Conservation (phyloP, 2,329 filamentous ascomycete genomes). For the Nannizziopsis arthrosporioides region DNA sequence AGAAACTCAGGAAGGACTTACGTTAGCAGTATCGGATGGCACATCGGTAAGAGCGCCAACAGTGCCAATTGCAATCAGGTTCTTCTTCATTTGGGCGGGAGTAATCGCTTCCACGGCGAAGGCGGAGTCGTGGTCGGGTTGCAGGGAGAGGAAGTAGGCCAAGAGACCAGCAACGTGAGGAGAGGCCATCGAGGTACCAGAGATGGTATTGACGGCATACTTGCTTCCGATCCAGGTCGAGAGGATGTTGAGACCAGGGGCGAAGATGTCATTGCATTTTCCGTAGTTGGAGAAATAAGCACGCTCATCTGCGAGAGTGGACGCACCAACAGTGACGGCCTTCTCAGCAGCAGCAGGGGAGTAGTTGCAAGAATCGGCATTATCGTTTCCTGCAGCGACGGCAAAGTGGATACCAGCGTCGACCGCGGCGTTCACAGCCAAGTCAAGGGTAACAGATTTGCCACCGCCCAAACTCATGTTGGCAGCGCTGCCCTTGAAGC, state of each 20-base stretch:
- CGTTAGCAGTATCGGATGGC: constrained; percentile 75
- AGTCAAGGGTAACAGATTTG: constrained; percentile 84
- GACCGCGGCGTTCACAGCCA: constrained; percentile 88
- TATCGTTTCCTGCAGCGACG: constrained; percentile 96
- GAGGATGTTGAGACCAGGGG: constrained; percentile 87
- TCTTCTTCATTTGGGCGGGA: constrained; percentile 85
- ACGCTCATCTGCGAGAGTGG: constrained; percentile 83
- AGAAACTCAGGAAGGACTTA: constrained; percentile 28
- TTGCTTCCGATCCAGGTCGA: constrained; percentile 98
- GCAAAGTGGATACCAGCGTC: constrained; percentile 90
- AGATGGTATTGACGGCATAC: constrained; percentile 96
- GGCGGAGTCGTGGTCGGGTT: constrained; percentile 79
- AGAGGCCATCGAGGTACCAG: constrained; percentile 97
- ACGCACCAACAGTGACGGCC: constrained; percentile 91
- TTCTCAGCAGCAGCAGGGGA: constrained; percentile 86
- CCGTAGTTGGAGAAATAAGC: constrained; percentile 99
- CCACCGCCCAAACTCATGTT: constrained; percentile 99
- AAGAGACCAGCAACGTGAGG: constrained; percentile 93
- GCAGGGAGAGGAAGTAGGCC: constrained; percentile 94
- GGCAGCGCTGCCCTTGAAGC: constrained; percentile 96
- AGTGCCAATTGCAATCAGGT: constrained; percentile 73
- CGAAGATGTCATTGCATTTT: constrained; percentile 99
- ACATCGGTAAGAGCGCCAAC: constrained; percentile 66
- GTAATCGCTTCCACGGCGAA: constrained; percentile 83
- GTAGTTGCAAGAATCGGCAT: constrained; percentile 98